Evolutionary conservation across 2,329 filamentous ascomycete species (phyloP).

Genomic region (Penicillium sp.): DNA sequence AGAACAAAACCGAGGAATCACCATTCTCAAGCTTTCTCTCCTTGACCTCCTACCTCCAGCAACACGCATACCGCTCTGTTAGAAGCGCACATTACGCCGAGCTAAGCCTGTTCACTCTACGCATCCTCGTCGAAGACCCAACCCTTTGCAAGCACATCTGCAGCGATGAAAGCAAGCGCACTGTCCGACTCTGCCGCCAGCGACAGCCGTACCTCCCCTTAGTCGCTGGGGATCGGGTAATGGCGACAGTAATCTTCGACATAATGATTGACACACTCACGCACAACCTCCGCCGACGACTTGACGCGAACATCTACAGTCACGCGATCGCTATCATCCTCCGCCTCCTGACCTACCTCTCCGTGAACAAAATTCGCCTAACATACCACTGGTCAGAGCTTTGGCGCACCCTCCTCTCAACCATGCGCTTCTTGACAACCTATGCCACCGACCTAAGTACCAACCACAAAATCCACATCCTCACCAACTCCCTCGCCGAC

Average conservation of each 20-base stretch:
- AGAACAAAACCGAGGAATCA: constrained; percentile 63
- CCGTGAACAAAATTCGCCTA: constrained; percentile 75
- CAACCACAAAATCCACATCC: constrained; percentile 65
- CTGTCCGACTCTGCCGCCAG: constrained; percentile 84
- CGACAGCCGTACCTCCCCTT: constrained; percentile 79
- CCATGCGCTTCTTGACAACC: constrained; percentile 85
- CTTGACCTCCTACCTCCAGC: constrained; percentile 85
- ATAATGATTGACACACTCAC: constrained; percentile 87
- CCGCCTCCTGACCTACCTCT: constrained; percentile 79
- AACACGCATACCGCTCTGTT: constrained; percentile 82
- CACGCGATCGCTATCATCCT: constrained; percentile 78
- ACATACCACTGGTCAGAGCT: constrained; percentile 93
- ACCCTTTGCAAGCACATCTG: constrained; percentile 79
- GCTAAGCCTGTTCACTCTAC: constrained; percentile 78
- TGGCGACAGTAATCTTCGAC: constrained; percentile 77
- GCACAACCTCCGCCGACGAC: constrained; percentile 81
- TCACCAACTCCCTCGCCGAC: constrained; percentile 77
- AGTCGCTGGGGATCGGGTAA: constrained; percentile 67
- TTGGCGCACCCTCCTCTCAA: constrained; percentile 82
- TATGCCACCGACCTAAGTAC: constrained; percentile 76
- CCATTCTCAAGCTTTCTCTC: constrained; percentile 83
- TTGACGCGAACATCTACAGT: constrained; percentile 80
- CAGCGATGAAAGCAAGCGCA: constrained; percentile 69
- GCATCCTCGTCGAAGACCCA: constrained; percentile 82
- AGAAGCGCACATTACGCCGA: constrained; percentile 80